Evolutionary conservation across 345 rosid species (phyloP), one percentile per base, ranked within the genome.

Genomic region (Gossypium raimondii): DNA sequence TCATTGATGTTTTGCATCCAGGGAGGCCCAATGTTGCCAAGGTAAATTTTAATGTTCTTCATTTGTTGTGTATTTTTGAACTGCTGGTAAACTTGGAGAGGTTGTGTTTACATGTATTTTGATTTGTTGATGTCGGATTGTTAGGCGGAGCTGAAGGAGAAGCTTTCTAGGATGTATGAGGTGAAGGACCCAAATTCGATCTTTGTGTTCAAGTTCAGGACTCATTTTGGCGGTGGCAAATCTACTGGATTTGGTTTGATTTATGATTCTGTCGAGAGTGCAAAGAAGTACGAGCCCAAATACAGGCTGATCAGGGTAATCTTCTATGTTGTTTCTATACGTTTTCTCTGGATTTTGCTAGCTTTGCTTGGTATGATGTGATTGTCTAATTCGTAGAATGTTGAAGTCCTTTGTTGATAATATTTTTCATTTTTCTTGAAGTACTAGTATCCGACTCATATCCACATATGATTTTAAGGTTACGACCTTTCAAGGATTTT

Each of bases 1-100:
- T 59, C 63, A 59, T 59, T 59, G 63, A 59, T 59, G 63, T 59
- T 59, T 59, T 59, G 41, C 63, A 59, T 59, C 63, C 63, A 10
- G 63, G 63, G 63, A 59, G 63, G 63, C 63, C 63, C 41, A 59
- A 24, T 59, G 62, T 59, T 59, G 24, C 38, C 63, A 59, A 59
- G 63, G 63, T 59, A 24, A 11, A 59, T 12, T 27, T 59, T 0
- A 12, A 59, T 59, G 63, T 25, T 59, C 12, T 17, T 24, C 38
- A 4, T 55, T 18, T 58, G 9, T 17, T 59, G 38, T 24, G 16
- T 58, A 9, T 11, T 56, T 56, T 18, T 22, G 9, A 56, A 27
- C 16, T 58, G 34, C 12, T 58, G 29, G 34, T 58, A 58, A 24
- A 11, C 24, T 58, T 56, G 60, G 60, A 2, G 4, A 11, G 52